Conservation (phyloP, 768 basidiomycete genomes). For the Sarcodon aspratus region DNA sequence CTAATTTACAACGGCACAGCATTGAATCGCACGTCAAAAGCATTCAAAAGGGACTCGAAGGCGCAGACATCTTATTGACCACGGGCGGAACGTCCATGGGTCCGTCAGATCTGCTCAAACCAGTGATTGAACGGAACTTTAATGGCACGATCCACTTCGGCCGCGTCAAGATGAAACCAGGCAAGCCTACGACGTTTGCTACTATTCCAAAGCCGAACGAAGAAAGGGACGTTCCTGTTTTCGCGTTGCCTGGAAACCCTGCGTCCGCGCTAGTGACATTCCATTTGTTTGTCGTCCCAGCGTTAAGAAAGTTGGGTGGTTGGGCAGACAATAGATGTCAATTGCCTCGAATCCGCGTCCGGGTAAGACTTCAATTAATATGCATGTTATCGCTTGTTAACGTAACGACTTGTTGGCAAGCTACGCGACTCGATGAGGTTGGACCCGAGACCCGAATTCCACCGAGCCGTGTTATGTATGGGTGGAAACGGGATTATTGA, state of each 20-base stretch:
- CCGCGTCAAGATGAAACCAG: slow-evolving; percentile 59
- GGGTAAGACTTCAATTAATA: slow-evolving; percentile 30
- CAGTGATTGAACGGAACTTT: slow-evolving; percentile 74
- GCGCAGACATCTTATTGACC: slow-evolving; percentile 67
- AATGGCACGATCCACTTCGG: slow-evolving; percentile 77
- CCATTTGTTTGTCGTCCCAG: slow-evolving; percentile 75
- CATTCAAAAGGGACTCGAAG: slow-evolving; percentile 42
- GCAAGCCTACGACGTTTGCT: slow-evolving; percentile 88
- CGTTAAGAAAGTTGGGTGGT: slow-evolving; percentile 61
- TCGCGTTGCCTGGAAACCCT: slow-evolving; percentile 85
- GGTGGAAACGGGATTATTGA: slow-evolving; percentile 29
- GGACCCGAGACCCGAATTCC: slow-evolving; percentile 73
- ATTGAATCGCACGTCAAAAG: slow-evolving; percentile 45
- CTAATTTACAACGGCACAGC: slow-evolving; percentile 19
- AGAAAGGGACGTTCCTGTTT: slow-evolving; percentile 45
- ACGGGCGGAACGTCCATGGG: slow-evolving; percentile 94
- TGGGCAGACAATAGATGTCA: slow-evolving; percentile 42
- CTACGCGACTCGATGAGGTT: slow-evolving; percentile 50
- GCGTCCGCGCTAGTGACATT: slow-evolving; percentile 83
- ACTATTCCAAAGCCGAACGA: slow-evolving; percentile 38
- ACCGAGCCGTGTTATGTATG: slow-evolving; percentile 57
- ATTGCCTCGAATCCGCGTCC: slow-evolving; percentile 49
- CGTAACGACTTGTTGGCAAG: slow-evolving; percentile 18
- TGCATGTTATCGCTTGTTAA: slow-evolving; percentile 3
- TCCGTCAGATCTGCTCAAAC: slow-evolving; percentile 76